These are phyloP conservation scores for Lichina pygmaea DNA, from an alignment of 495 filamentous ascomycete genomes.

Conservation along the genomic window DNA sequence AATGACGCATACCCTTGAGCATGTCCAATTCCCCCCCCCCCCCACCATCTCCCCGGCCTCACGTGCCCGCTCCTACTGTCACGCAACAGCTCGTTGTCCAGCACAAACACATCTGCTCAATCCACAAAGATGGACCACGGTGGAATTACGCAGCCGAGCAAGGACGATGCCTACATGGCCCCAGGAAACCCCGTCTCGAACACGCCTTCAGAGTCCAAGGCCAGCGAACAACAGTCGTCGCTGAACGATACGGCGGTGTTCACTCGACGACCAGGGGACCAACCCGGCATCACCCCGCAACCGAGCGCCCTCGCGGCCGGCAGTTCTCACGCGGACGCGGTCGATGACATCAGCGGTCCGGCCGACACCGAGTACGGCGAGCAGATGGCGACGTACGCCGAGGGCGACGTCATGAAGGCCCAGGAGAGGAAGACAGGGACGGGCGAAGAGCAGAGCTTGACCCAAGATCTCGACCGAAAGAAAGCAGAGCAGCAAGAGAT, in stretches of 20 bases:
- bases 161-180: constrained; percentile 11
- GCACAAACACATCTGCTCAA: no score
- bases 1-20: no score
- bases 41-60: no score
- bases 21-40: no score
- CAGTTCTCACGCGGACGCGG: constrained; percentile 4
- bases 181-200: constrained; percentile 13
- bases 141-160: constrained; percentile 8
- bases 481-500: constrained; percentile 14
- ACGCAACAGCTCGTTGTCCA: no score
- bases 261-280: neutral
- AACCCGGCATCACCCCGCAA: neutral
- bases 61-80: no score
- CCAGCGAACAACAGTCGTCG: constrained; percentile 6
- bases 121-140: neutral
- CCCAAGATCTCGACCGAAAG: constrained; percentile 15
- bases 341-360: constrained; percentile 3
- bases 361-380: constrained; percentile 14
- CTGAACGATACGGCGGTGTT: neutral
- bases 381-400: constrained; percentile 13
- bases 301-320: neutral
- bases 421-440: constrained; percentile 3
- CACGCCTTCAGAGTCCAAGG: constrained; percentile 7
- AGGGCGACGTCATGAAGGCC: constrained; percentile 12
- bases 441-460: constrained; percentile 8